These are phyloP conservation scores for Lecanoromycetidae sp. DNA, from an alignment of 2,329 filamentous ascomycete genomes.

Conservation along the genomic window DNA sequence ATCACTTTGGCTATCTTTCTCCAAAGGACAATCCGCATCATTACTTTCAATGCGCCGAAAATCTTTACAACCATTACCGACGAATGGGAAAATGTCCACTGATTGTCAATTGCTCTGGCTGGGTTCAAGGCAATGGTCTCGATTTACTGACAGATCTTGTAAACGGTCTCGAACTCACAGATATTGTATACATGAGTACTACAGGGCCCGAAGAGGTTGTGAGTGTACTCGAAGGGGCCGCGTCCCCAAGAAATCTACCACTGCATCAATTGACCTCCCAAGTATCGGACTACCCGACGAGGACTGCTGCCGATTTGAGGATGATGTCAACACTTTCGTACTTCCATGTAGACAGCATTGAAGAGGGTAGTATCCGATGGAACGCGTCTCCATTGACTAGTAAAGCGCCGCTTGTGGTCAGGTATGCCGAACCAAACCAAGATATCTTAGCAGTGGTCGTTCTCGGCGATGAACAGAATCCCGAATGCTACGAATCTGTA, in stretches of 20 bases:
- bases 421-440: slow-evolving; percentile 34
- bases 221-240: slow-evolving; percentile 30
- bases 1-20: slow-evolving; percentile 41
- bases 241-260: slow-evolving; percentile 26
- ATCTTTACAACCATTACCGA: slow-evolving; percentile 40
- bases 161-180: slow-evolving; percentile 34
- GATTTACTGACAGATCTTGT: slow-evolving; percentile 38
- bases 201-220: slow-evolving; percentile 35
- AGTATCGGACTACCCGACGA: slow-evolving; percentile 31
- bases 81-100: slow-evolving; percentile 35
- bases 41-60: slow-evolving; percentile 40
- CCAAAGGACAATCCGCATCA: slow-evolving; percentile 47
- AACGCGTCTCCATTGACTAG: slow-evolving; percentile 33
- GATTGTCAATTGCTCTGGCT: slow-evolving; percentile 46
- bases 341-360: slow-evolving; percentile 37
- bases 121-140: slow-evolving; percentile 42
- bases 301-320: slow-evolving; percentile 40
- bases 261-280: slow-evolving; percentile 38
- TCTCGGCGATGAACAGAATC: slow-evolving; percentile 37
- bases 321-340: slow-evolving; percentile 51
- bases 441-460: slow-evolving; percentile 41
- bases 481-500: slow-evolving; percentile 39
- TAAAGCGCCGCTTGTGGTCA: slow-evolving; percentile 37
- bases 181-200: slow-evolving; percentile 43
- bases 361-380: slow-evolving; percentile 31